phyloP scores from a whole-genome alignment of 768 basidiomycete species.

The Lactarius quietus region DNA sequence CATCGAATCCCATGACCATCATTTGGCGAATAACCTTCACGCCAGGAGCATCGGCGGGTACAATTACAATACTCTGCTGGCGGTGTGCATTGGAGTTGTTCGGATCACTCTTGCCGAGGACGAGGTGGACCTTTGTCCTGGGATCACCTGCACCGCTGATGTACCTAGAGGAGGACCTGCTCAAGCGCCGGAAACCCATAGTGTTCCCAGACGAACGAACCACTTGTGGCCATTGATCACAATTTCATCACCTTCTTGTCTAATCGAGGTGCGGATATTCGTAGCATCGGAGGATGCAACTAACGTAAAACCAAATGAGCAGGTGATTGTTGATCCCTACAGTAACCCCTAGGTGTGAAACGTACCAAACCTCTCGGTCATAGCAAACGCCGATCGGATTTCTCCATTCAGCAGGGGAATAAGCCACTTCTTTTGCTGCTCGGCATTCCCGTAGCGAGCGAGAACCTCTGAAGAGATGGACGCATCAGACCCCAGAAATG shows the following conservation, averaged over 20 bases:
- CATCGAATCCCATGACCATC: conserved; percentile 91
- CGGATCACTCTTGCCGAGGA: conserved; percentile 94
- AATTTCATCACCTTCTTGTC: conserved; percentile 80
- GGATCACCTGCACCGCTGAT: conserved; percentile 97
- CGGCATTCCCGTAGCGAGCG: conserved; percentile 87
- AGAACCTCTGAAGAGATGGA: conserved; percentile 71
- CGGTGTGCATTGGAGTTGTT: conserved; percentile 68
- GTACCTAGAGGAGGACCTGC: conserved; percentile 57
- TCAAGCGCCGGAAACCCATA: background rate
- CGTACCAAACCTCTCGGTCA: conserved; percentile 92
- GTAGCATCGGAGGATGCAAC: conserved; percentile 96
- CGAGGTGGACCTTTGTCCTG: conserved; percentile 82
- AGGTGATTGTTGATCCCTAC: background rate
- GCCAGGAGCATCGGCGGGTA: conserved; percentile 84
- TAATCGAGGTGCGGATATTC: conserved; percentile 87
- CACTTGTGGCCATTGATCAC: conserved; percentile 97
- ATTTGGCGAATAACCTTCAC: conserved; percentile 90
- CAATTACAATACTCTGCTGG: conserved; percentile 92
- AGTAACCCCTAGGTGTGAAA: conserved; percentile 13
- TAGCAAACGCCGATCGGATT: conserved; percentile 91
- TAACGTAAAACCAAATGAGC: conserved; percentile 30
- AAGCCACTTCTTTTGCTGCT: conserved; percentile 91
- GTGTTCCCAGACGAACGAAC: conserved; percentile 38
- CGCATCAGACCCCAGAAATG: conserved; percentile 8
- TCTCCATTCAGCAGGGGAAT: conserved; percentile 84